Percentiles rank a stretch among this genome's conserved stretches.
phyloP scores from a whole-genome alignment of 352 stramenopile genomes.

The Halophytophthora polymorphica region DNA sequence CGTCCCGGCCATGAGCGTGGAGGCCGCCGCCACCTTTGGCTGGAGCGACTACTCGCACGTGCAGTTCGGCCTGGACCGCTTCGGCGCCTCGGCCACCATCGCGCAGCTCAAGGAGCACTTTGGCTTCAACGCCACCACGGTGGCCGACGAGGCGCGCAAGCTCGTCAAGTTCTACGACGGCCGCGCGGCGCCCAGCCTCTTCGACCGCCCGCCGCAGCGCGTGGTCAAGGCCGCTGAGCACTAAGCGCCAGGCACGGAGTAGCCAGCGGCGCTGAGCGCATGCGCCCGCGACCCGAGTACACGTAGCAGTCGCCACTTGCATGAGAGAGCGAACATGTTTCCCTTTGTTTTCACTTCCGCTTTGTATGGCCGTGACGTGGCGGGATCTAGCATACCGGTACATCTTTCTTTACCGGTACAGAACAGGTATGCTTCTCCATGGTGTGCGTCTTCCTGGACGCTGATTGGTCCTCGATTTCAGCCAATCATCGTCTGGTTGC shows the following conservation, averaged over 20 bases:
- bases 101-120: constrained; percentile 92
- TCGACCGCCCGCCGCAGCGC: constrained; percentile 64
- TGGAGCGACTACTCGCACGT: constrained; percentile 96
- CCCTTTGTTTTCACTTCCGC: too few relatives aligned
- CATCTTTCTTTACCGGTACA: too few relatives aligned
- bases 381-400: too few relatives aligned
- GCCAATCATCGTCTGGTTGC: too few relatives aligned
- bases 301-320: too few relatives aligned
- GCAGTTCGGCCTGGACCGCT: constrained; percentile 90
- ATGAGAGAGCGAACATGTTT: too few relatives aligned
- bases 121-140: constrained; percentile 94
- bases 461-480: too few relatives aligned
- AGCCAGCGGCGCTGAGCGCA: background rate
- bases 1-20: constrained; percentile 94
- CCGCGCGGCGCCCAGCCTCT: constrained; percentile 61
- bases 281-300: too few relatives aligned
- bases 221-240: constrained; percentile 62
- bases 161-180: constrained; percentile 93
- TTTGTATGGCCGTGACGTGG: too few relatives aligned
- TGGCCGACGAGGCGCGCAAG: constrained; percentile 89
- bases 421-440: too few relatives aligned
- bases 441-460: too few relatives aligned
- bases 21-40: constrained; percentile 92
- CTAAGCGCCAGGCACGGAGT: constrained; percentile 40
- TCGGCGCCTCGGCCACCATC: constrained; percentile 87